These are phyloP conservation scores for Acanthamoeba lenticulata DNA, from an alignment of 208 protist species.

Conservation along the genomic window DNA sequence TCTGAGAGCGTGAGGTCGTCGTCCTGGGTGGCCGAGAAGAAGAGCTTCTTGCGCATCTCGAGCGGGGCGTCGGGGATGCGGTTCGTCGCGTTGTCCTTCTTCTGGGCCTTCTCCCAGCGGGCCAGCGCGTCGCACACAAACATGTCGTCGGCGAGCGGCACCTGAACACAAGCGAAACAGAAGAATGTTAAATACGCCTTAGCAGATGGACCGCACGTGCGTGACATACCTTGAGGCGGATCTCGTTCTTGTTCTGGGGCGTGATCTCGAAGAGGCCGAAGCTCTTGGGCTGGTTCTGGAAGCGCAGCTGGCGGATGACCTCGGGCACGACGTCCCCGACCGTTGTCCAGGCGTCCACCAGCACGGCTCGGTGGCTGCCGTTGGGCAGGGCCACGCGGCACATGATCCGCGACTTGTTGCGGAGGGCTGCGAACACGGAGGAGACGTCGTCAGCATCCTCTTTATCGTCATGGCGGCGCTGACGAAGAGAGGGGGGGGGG, in stretches of 20 bases:
- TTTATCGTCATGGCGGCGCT: too few species aligned
- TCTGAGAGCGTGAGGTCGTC: not conserved
- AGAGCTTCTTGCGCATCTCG: constrained; percentile 48
- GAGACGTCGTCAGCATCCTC: not conserved
- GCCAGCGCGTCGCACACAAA: constrained; percentile 26
- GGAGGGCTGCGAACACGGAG: too few species aligned
- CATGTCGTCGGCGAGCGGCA: not conserved
- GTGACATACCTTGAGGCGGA: not conserved
- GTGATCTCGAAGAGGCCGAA: constrained; percentile 36
- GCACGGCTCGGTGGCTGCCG: not conserved
- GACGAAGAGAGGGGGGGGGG: not conserved
- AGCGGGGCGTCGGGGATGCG: not conserved
- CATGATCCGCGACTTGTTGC: not conserved
- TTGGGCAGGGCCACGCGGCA: constrained; percentile 14
- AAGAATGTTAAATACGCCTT: not conserved
- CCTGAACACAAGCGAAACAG: not conserved
- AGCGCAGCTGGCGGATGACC: constrained; percentile 25
- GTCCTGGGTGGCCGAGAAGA: not conserved
- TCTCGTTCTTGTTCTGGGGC: constrained; percentile 16
- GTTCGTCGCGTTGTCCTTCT: not conserved
- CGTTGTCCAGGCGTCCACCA: constrained; percentile 47
- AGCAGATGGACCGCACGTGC: not conserved
- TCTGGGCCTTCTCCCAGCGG: constrained; percentile 20
- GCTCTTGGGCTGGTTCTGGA: constrained; percentile 36
- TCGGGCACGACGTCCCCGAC: constrained; percentile 43